Evolutionary conservation across 1,139 yeast genomes (phyloP).

Genomic region (Sugiyamaella novakii): DNA sequence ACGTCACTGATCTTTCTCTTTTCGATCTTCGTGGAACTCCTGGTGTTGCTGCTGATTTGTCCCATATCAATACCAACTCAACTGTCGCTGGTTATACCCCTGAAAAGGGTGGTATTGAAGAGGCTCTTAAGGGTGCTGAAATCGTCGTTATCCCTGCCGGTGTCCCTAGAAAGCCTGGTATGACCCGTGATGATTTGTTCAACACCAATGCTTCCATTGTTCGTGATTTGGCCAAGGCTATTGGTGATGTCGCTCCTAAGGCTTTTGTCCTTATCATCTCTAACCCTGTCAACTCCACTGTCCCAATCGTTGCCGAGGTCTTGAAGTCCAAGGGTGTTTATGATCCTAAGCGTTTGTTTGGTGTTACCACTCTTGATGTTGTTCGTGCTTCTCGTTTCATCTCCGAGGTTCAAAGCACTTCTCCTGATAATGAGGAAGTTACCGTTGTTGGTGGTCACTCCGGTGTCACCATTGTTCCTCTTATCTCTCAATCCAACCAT

Average conservation of each 20-base stretch:
- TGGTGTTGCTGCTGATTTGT: slow-evolving; percentile 91
- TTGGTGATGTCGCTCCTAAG: slow-evolving; percentile 71
- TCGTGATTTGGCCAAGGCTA: slow-evolving; percentile 76
- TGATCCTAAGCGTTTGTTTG: slow-evolving; percentile 80
- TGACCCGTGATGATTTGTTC: slow-evolving; percentile 96
- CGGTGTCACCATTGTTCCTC: slow-evolving; percentile 91
- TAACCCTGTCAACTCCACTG: slow-evolving; percentile 95
- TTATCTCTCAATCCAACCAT: slow-evolving; percentile 65
- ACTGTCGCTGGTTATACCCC: slow-evolving; percentile 71
- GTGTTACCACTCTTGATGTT: slow-evolving; percentile 90
- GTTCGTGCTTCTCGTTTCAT: slow-evolving; percentile 87
- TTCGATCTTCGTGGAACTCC: slow-evolving; percentile 89
- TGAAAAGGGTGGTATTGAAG: slow-evolving; percentile 53
- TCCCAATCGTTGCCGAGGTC: slow-evolving; percentile 88
- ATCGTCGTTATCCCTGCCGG: slow-evolving; percentile 93
- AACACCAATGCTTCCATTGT: slow-evolving; percentile 91
- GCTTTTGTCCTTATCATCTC: slow-evolving; percentile 81
- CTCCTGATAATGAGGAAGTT: slow-evolving; percentile 63
- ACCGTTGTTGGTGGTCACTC: slow-evolving; percentile 97
- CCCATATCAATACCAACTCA: slow-evolving; percentile 85
- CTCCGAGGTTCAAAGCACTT: slow-evolving; percentile 50
- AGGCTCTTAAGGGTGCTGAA: slow-evolving; percentile 70
- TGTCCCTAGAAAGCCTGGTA: slow-evolving; percentile 96
- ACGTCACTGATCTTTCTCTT: slow-evolving; percentile 64
- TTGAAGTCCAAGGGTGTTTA: slow-evolving; percentile 73